Conservation (phyloP, 2,329 filamentous ascomycete genomes). For the Aspergillus sp. region DNA sequence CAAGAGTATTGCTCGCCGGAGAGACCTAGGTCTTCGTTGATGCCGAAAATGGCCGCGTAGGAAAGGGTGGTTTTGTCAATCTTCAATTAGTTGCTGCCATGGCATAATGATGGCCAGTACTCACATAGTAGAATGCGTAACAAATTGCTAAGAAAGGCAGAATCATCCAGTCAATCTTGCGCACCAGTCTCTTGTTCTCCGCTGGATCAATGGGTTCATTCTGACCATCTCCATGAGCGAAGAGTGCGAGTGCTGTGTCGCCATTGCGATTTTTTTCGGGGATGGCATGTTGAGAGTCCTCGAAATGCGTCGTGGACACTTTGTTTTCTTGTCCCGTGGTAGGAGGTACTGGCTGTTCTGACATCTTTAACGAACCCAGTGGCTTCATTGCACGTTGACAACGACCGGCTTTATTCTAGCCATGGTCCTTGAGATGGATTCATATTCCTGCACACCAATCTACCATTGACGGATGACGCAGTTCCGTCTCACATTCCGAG, state of each 20-base stretch:
- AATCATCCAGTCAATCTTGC: conserved; percentile 6
- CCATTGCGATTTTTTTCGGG: conserved; percentile 26
- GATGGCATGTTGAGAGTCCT: conserved; percentile 2
- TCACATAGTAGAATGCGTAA: conserved; percentile 9
- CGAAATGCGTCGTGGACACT: conserved; percentile 2
- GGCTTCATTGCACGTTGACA: too few relatives aligned
- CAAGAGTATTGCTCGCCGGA: conserved; percentile 33
- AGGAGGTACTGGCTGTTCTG: background rate
- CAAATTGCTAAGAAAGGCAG: conserved; percentile 6
- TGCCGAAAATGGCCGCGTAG: conserved; percentile 46
- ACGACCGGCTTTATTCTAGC: background rate
- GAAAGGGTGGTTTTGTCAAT: conserved; percentile 25
- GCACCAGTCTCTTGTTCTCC: conserved; percentile 27
- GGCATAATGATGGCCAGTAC: background rate
- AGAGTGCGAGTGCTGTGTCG: conserved; percentile 43
- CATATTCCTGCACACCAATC: background rate
- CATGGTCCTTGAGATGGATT: background rate
- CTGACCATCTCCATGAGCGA: conserved; percentile 38
- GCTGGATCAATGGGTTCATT: conserved; percentile 34
- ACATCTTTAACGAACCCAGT: background rate
- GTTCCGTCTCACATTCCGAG: background rate
- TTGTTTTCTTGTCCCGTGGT: background rate
- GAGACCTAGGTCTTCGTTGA: conserved; percentile 41
- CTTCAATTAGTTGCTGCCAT: background rate
- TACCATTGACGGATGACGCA: background rate